Conservation (phyloP, 2,329 filamentous ascomycete species). For the Ceratocystis huliohia region DNA sequence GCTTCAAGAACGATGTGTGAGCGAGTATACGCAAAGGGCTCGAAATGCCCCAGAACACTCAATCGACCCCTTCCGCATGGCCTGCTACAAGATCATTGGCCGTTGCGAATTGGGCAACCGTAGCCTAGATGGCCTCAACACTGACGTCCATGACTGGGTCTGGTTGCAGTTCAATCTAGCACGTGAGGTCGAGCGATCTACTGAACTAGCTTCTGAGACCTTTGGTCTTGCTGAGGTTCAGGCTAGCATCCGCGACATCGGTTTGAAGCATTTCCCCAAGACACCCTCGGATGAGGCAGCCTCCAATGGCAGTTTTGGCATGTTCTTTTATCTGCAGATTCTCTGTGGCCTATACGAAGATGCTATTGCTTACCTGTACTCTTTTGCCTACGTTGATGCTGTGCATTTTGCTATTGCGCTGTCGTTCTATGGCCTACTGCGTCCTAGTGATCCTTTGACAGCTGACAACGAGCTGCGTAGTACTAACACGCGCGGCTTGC, state of each 20-base stretch:
- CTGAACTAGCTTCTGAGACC: constrained; percentile 53
- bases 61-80: constrained; percentile 88
- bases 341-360: constrained; percentile 89
- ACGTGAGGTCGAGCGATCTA: constrained; percentile 48
- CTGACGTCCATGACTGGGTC: constrained; percentile 56
- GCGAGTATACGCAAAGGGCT: constrained; percentile 74
- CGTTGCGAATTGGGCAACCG: constrained; percentile 56
- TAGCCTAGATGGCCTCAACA: constrained; percentile 49
- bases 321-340: constrained; percentile 87
- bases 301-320: constrained; percentile 60
- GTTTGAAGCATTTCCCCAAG: constrained; percentile 79
- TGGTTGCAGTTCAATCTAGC: constrained; percentile 61
- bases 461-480: constrained; percentile 58
- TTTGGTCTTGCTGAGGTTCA: constrained; percentile 59
- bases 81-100: constrained; percentile 95
- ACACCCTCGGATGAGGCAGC: constrained; percentile 53
- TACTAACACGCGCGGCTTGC: constrained; percentile 52
- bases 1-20: constrained; percentile 74
- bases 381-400: constrained; percentile 81
- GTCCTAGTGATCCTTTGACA: constrained; percentile 68
- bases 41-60: constrained; percentile 76
- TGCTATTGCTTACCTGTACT: constrained; percentile 80
- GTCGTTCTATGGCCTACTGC: constrained; percentile 76
- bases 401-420: constrained; percentile 89
- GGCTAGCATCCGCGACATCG: constrained; percentile 73